Evolutionary conservation across 345 rosid species (phyloP), one percentile per base, ranked within the genome.

Genomic region (Populus simonii): DNA sequence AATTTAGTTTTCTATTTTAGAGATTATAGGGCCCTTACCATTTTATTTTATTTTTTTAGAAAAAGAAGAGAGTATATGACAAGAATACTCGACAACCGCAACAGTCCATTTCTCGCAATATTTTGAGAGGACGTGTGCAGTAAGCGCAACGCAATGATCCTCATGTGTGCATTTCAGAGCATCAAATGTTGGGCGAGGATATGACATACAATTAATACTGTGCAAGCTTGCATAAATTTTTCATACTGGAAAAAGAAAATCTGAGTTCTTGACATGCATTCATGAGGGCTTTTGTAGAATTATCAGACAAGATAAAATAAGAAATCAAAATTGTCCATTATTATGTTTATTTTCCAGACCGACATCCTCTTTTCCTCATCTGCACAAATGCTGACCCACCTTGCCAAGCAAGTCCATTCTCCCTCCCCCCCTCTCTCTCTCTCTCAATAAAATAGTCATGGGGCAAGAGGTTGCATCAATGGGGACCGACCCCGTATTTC

Each of bases 391-490:
- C 63, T 8, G 63, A n/a, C 63, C 63, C 63, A n/a, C 63, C 23
- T 49, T 18, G 73, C 73, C 73, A 47, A 70, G 73, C 45, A 23
- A 41, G 36, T 35, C 72, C 78, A 51, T 22, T 36, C 3, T 13
- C 68, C 23, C 59, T 62, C 74, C 38, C 70, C 31, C 61, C 20
- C 49, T 57, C 39, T 12, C 68, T 31, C 35, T 0, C 35, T 4
- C 51, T 41, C 75, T 49, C 61, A 25, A 22, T 6, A 17, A 41
- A 66, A 74, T 57, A 84, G 75, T 74, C 68, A 72, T 47, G 72
- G 49, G 80, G 65, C 75, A 73, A 80, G 75, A 76, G 83, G 81
- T 80, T 76, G 78, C 82, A 72, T 74, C 85, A 49, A 33, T 74
- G 76, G 83, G 83, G 83, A 76, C 82, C 82, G 35, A n/a, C 74